phyloP scores from a whole-genome alignment of 2,329 filamentous ascomycete species.

The Monosporascus cannonballus region DNA sequence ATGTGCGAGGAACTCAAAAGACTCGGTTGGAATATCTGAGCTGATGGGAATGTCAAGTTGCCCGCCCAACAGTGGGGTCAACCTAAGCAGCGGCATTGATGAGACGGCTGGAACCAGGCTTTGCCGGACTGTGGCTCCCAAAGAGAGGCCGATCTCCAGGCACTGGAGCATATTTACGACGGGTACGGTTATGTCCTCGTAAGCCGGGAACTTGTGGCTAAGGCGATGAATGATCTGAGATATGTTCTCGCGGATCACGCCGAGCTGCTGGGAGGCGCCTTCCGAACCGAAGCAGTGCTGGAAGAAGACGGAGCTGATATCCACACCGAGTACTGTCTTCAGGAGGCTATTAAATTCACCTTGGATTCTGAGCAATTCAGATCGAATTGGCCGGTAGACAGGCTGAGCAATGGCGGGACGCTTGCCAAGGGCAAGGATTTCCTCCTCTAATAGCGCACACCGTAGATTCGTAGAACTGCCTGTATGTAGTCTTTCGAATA shows the following conservation, averaged over 20 bases:
- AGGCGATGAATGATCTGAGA: constrained; percentile 65
- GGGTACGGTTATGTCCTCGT: constrained; percentile 78
- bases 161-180: constrained; percentile 74
- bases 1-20: constrained; percentile 45
- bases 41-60: constrained; percentile 21
- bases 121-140: constrained; percentile 42
- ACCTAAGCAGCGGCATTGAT: constrained; percentile 32
- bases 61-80: constrained; percentile 53
- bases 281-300: constrained; percentile 26
- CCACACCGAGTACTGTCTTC: constrained; percentile 50
- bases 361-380: constrained; percentile 66
- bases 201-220: constrained; percentile 63
- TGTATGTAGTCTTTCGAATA: constrained; percentile 62
- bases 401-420: constrained; percentile 57
- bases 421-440: constrained; percentile 58
- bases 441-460: constrained; percentile 53
- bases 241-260: constrained; percentile 52
- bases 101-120: constrained; percentile 4
- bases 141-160: constrained; percentile 66
- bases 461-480: constrained; percentile 64
- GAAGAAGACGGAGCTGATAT: constrained; percentile 33
- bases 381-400: constrained; percentile 65
- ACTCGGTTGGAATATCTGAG: constrained; percentile 22
- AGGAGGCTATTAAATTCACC: constrained; percentile 77
- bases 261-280: constrained; percentile 36